Base-by-base conservation (phyloP, 768 basidiomycete genomes). In the Trametopsis cervina region DNA sequence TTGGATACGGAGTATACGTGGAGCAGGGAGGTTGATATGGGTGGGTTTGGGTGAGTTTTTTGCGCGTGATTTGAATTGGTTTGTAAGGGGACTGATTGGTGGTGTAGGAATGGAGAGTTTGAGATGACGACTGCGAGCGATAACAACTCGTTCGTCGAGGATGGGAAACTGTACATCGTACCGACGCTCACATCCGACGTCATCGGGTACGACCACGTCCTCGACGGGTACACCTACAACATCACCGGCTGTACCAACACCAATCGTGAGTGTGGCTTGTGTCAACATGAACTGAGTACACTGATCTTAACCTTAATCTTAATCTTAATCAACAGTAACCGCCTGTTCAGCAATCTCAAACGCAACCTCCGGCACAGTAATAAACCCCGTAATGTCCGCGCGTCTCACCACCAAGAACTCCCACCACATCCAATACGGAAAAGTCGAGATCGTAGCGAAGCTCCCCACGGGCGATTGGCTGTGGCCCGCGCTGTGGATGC, bases 401-500 rank as follows among this genome's bases (percentile, higher is more conserved):
- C 76, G 92, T 45, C 66, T 95, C 41, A 85, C 75, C 52, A 94
- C 91, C 3, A 70, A 80, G 57, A 73, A 74, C 52, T 83, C 75
- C 46, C 80, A 83, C 13, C 81, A 74, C 54, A 82, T 94, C 61
- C 75, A 74, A 57, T 94, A 84, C 59, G 92, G 91, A 7, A 78
- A 79, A 42, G 85, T 95, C 37, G 90, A 93, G 62, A 84, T 94
- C 42, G 70, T 71, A 35, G 92, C 91, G 4, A 87, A 85, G 63
- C 74, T 89, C 53, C 92, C 92, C 15, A 75, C 75, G 49, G 86
- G 87, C 75, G 62, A 65, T 51, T 65, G 65, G 68, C 54, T 83
- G 42, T 89, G 87, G 87, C 87, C 87, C 38, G 85, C 84, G 0
- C 74, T 87, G 41, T 87, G 84, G 84, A 85, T 89, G 84, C 73